These are phyloP conservation scores for Tuber microsphaerosporum DNA, from an alignment of 495 filamentous ascomycete genomes.

Conservation along the genomic window DNA sequence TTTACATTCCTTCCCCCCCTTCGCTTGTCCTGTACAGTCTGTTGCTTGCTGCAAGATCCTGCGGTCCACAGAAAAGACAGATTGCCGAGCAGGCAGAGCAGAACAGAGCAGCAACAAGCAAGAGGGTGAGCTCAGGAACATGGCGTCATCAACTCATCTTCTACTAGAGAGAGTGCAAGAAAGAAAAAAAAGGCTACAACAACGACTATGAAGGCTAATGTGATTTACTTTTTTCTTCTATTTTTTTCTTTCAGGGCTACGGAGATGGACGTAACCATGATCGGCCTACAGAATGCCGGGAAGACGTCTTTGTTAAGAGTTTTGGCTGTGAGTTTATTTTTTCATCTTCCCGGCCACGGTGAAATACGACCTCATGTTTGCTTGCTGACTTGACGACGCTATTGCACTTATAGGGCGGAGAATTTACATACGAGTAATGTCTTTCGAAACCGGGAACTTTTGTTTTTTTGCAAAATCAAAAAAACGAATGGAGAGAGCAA, in stretches of 20 bases:
- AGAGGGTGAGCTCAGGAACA: conserved; percentile 24
- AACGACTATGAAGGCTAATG: neutral
- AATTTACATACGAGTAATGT: conserved; percentile 93
- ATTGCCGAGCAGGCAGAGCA: conserved; percentile 9
- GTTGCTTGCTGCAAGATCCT: conserved; percentile 4
- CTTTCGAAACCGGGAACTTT: conserved; percentile 7
- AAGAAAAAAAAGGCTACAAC: neutral
- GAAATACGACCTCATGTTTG: conserved; percentile 14
- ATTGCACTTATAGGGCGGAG: conserved; percentile 64
- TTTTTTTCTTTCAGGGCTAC: conserved; percentile 62
- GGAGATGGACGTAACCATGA: conserved; percentile 99
- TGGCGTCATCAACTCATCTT: conserved; percentile 29
- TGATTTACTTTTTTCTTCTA: neutral
- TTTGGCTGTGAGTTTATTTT: conserved; percentile 65
- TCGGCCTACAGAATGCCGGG: conserved; percentile 95
- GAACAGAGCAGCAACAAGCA: conserved; percentile 13
- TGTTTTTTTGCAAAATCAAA: conserved; percentile 19
- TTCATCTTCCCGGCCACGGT: conserved; percentile 6
- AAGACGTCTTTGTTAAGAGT: conserved; percentile 94
- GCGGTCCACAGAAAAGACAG: conserved; percentile 4
- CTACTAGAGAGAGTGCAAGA: neutral
- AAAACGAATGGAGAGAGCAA: conserved; percentile 29
- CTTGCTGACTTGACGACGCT: conserved; percentile 39
- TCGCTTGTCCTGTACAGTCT: conserved; percentile 1
- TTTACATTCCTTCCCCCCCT: conserved; percentile 5